Percentiles rank a stretch among this genome's conserved stretches.
These are phyloP conservation scores for Piromyces sp. DNA, from an alignment of 192 early-diverging fungal species.

Conservation along the genomic window DNA sequence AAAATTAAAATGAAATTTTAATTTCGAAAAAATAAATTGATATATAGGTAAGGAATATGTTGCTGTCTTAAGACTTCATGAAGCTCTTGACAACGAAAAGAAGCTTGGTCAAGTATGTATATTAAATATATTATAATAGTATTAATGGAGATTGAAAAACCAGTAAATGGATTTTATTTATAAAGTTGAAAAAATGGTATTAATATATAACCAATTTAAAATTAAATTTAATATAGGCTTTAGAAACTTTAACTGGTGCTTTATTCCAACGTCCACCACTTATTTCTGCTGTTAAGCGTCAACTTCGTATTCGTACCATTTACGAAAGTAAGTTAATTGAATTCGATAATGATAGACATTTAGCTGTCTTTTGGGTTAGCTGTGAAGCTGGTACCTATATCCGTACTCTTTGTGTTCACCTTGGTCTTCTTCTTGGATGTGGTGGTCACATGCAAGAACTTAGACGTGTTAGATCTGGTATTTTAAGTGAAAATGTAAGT, in stretches of 20 bases:
- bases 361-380: slow-evolving; percentile 92
- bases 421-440: slow-evolving; percentile 84
- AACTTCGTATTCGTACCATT: slow-evolving; percentile 95
- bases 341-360: slow-evolving; percentile 90
- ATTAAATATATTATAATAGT: not conserved
- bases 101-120: slow-evolving; percentile 48
- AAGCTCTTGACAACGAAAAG: slow-evolving; percentile 77
- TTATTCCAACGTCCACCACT: slow-evolving; percentile 97
- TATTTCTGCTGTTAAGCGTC: slow-evolving; percentile 97
- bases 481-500: slow-evolving; percentile 58
- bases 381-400: slow-evolving; percentile 99
- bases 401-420: slow-evolving; percentile 95
- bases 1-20: too few relatives aligned
- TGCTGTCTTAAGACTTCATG: slow-evolving; percentile 82
- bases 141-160: too few relatives aligned
- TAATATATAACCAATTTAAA: too few relatives aligned
- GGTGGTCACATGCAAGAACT: slow-evolving; percentile 99
- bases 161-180: too few relatives aligned
- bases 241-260: slow-evolving; percentile 94
- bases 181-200: too few relatives aligned
- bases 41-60: slow-evolving; percentile 80
- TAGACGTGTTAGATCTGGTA: slow-evolving; percentile 85
- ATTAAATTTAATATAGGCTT: slow-evolving; percentile 22
- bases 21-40: too few relatives aligned
- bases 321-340: slow-evolving; percentile 90